Base-by-base conservation (phyloP, 345 rosid genomes). In the Turritis glabra region DNA sequence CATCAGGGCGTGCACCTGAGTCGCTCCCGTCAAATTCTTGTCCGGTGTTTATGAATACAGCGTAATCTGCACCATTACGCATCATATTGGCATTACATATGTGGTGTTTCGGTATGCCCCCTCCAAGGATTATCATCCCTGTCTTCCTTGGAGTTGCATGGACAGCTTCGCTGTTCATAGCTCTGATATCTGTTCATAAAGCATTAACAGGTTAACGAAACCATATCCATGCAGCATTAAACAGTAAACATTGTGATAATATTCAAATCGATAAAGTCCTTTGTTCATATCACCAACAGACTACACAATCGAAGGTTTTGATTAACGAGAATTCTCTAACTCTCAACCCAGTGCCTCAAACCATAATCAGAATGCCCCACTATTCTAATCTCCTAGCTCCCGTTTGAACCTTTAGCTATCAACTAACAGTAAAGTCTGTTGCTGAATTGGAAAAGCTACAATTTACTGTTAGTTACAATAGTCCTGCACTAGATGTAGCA, bases 1-100 rank as follows among this genome's bases (percentile, higher is more conserved):
- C 98, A 71, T 90, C 97, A 48, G 98, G 98, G 25, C 69, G 89
- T 60, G 99, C 98, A 61, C 99, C 98, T 0, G 99, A 95, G 84
- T 92, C 97, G 27, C 98, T 95, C 52, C 98, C 99, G 73, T 95
- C 99, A 82, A 84, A 95, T 77, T 95, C 99, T 67, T 90, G 97
- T 14, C 91, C 97, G 0, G 99, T 95, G 71, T 92, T 92, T 75
- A 95, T 89, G 67, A 86, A 95, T 19, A 92, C 90, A 60, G 97
- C 92, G 80, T 87, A 90, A 80, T 90, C 96, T 0, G 96, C 89
- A 73, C 97, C 97, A 71, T 90, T 92, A 43, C 94, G 89, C 97
- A 92, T 90, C 98, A 95, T 90, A 77, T 89, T 95, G 67, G 99
- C 99, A 72, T 95, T 92, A 82, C 96, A 92, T 54, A 95, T 90